phyloP scores from a whole-genome alignment of 75 land plant genomes.

The Gnetum montanum region DNA sequence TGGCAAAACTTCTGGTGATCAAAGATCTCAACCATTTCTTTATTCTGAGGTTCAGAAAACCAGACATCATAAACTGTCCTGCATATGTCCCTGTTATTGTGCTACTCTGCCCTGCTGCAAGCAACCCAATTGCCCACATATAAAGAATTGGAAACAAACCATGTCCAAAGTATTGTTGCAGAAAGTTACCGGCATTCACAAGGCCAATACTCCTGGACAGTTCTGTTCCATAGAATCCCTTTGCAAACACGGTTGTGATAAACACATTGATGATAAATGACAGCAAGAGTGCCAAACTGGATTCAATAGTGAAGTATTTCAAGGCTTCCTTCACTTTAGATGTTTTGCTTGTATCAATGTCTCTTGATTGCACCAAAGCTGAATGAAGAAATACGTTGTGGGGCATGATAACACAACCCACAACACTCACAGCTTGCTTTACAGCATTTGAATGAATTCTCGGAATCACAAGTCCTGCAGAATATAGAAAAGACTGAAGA shows the following conservation, averaged over 20 bases:
- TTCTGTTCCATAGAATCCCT: constrained; percentile 32
- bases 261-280: constrained; percentile 41
- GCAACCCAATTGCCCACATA: constrained; percentile 43
- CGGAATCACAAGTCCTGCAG: constrained; percentile 35
- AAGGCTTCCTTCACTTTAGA: constrained; percentile 37
- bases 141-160: constrained; percentile 28
- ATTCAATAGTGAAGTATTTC: constrained; percentile 36
- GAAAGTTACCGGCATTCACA: constrained; percentile 14
- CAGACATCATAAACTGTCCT: constrained; percentile 22
- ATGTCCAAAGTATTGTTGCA: constrained; percentile 23
- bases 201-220: constrained; percentile 22
- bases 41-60: constrained; percentile 38
- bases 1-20: constrained; percentile 38
- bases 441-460: constrained; percentile 25
- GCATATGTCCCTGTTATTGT: constrained; percentile 48
- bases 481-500: background rate
- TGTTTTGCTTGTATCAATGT: constrained; percentile 14
- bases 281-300: constrained; percentile 27
- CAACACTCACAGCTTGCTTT: constrained; percentile 36
- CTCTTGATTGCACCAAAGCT: constrained; percentile 21
- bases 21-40: constrained; percentile 41
- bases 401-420: constrained; percentile 43
- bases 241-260: constrained; percentile 42
- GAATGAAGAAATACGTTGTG: constrained; percentile 34
- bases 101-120: constrained; percentile 51